Conservation (phyloP, 2,329 filamentous ascomycete genomes). For the Pseudogymnoascus sp. region DNA sequence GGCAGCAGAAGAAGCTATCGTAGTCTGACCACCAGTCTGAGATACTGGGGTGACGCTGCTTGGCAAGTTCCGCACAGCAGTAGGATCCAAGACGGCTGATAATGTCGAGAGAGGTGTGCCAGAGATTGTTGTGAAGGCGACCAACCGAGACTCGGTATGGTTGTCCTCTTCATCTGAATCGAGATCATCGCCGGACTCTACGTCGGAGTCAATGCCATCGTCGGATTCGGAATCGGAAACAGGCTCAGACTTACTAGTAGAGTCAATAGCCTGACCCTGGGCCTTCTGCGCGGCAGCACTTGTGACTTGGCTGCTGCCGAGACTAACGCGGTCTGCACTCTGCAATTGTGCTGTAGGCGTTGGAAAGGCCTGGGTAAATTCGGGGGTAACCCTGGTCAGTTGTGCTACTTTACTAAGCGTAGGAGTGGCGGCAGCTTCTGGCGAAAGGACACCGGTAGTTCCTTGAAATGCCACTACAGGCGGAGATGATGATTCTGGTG, state of each 20-base stretch:
- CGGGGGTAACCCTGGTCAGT: neutral
- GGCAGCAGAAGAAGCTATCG: neutral
- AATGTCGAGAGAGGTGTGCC: neutral
- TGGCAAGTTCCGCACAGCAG: neutral
- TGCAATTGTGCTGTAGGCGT: conserved; percentile 1
- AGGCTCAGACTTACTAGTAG: neutral
- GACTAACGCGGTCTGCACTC: neutral
- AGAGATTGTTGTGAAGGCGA: neutral
- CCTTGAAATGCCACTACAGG: neutral
- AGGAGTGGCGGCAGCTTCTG: neutral
- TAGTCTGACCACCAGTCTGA: neutral
- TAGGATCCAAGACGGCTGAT: neutral
- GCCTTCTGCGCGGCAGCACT: neutral
- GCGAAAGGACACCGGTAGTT: neutral
- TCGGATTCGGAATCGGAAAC: neutral
- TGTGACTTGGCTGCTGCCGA: neutral
- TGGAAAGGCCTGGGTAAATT: neutral
- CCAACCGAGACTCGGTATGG: neutral
- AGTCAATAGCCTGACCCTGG: neutral
- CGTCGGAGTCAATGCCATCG: neutral
- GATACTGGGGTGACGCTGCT: neutral
- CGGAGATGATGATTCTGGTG: neutral
- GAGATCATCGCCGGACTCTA: neutral
- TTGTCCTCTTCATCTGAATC: neutral
- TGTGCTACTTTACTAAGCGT: neutral